phyloP scores from a whole-genome alignment of 1,284 basidiomycete genomes.

The Leccinum pachyderme region DNA sequence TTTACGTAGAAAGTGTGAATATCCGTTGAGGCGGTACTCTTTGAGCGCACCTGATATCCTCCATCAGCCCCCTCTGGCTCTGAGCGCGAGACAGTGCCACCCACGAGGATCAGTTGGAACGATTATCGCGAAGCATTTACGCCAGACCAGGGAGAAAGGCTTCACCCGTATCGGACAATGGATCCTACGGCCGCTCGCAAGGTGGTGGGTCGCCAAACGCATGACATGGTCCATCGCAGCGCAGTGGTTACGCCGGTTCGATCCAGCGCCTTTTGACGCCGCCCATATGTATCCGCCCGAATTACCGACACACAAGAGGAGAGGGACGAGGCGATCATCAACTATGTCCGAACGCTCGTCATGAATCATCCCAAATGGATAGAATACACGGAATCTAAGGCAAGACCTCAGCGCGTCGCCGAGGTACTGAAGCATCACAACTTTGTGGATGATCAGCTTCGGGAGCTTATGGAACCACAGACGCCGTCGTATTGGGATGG shows the following conservation, averaged over 20 bases:
- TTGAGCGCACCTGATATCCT: conserved; percentile 9
- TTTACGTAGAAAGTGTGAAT: conserved; percentile 51
- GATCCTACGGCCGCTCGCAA: conserved; percentile 20
- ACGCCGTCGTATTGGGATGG: conserved; percentile 39
- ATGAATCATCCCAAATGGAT: conserved; percentile 41
- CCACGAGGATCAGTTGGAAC: conserved; percentile 29
- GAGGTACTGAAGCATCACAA: conserved; percentile 46
- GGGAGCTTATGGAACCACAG: conserved; percentile 40
- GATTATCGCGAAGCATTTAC: conserved; percentile 26
- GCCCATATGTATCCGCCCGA: conserved; percentile 26
- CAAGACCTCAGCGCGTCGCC: conserved; percentile 39
- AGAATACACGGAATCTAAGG: conserved; percentile 42
- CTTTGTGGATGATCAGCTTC: conserved; percentile 44
- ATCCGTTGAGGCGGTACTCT: not conserved
- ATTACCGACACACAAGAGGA: conserved; percentile 36
- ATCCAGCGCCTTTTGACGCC: conserved; percentile 19
- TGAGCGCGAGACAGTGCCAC: conserved; percentile 20
- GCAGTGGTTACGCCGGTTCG: not conserved
- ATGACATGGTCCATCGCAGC: not conserved
- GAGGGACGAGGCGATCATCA: conserved; percentile 37
- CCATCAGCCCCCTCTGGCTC: conserved; percentile 13
- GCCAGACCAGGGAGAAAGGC: conserved; percentile 5
- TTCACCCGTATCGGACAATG: conserved; percentile 20
- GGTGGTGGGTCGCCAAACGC: conserved; percentile 10
- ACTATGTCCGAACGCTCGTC: conserved; percentile 40